Conservation (phyloP, 2,329 filamentous ascomycete genomes). For the Rhynchosporium agropyri region DNA sequence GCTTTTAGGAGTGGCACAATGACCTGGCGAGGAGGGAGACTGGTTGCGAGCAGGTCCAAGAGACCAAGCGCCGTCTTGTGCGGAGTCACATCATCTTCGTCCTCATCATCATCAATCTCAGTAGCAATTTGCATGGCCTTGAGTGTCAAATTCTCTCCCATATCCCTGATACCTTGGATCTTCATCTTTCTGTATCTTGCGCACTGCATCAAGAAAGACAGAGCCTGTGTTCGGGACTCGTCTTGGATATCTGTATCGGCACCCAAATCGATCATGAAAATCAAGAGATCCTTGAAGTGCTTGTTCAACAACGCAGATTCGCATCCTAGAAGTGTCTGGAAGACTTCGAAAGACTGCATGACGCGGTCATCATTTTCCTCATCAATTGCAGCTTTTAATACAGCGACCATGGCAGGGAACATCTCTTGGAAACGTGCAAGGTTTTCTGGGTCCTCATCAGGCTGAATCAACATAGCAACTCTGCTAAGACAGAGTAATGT, state of each 20-base stretch:
- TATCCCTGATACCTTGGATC: constrained; percentile 81
- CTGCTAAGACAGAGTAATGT: constrained; percentile 89
- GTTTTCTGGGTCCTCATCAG: constrained; percentile 77
- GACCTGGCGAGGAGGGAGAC: constrained; percentile 89
- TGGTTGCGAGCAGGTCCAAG: constrained; percentile 85
- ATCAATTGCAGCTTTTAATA: constrained; percentile 82
- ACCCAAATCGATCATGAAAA: constrained; percentile 91
- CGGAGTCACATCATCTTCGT: constrained; percentile 79
- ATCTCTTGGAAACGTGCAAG: constrained; percentile 77
- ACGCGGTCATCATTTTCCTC: constrained; percentile 82
- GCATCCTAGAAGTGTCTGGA: constrained; percentile 91
- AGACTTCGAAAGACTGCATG: constrained; percentile 92
- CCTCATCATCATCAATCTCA: constrained; percentile 78
- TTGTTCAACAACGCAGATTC: constrained; percentile 80
- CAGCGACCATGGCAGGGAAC: constrained; percentile 84
- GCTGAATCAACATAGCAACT: constrained; percentile 83
- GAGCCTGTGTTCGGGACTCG: constrained; percentile 84
- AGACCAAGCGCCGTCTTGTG: constrained; percentile 83
- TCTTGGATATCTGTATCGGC: constrained; percentile 77
- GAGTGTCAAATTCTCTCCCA: constrained; percentile 84
- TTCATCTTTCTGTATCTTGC: constrained; percentile 94
- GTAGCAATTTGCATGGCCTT: constrained; percentile 88
- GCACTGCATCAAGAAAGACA: constrained; percentile 91
- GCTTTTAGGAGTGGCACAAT: constrained; percentile 89
- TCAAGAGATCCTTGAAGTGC: constrained; percentile 86